These are phyloP conservation scores for Venturia carpophila DNA, from an alignment of 2,329 filamentous ascomycete species.

Conservation along the genomic window DNA sequence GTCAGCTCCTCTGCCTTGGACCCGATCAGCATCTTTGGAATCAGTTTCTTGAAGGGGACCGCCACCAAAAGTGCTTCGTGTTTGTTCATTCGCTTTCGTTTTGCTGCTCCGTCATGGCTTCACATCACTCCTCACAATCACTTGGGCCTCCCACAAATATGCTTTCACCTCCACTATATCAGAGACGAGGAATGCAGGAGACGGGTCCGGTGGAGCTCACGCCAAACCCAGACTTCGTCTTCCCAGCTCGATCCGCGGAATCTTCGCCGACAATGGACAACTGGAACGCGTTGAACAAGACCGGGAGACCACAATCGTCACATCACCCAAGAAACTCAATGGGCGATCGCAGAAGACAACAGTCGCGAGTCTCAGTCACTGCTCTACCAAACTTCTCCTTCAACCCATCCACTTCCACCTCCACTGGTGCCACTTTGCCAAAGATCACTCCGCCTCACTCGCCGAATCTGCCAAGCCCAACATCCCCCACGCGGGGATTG, in stretches of 20 bases:
- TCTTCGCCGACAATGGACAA: slow-evolving; percentile 21
- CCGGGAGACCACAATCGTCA: slow-evolving; percentile 30
- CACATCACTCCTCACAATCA: slow-evolving; percentile 3
- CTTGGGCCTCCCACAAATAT: background rate
- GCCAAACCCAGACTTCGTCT: slow-evolving; percentile 43
- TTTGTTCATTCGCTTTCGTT: background rate
- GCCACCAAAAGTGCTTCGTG: background rate
- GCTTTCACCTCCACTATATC: slow-evolving; percentile 12
- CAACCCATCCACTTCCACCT: slow-evolving; percentile 37
- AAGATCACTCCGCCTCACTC: slow-evolving; percentile 32
- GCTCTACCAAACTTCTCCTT: slow-evolving; percentile 43
- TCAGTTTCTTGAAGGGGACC: background rate
- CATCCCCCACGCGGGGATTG: slow-evolving; percentile 46
- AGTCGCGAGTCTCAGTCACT: slow-evolving; percentile 35
- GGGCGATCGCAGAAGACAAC: slow-evolving; percentile 28
- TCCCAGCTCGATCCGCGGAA: slow-evolving; percentile 33
- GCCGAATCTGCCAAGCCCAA: slow-evolving; percentile 29
- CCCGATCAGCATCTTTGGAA: background rate
- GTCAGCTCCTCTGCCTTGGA: background rate
- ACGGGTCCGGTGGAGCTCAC: slow-evolving; percentile 32
- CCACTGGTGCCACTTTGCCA: slow-evolving; percentile 23
- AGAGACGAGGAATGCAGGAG: slow-evolving; percentile 12
- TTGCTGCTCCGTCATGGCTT: background rate
- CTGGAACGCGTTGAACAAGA: slow-evolving; percentile 26
- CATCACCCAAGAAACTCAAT: slow-evolving; percentile 27